phyloP scores from a whole-genome alignment of 1,284 basidiomycete species.

The Puccinia polysora region DNA sequence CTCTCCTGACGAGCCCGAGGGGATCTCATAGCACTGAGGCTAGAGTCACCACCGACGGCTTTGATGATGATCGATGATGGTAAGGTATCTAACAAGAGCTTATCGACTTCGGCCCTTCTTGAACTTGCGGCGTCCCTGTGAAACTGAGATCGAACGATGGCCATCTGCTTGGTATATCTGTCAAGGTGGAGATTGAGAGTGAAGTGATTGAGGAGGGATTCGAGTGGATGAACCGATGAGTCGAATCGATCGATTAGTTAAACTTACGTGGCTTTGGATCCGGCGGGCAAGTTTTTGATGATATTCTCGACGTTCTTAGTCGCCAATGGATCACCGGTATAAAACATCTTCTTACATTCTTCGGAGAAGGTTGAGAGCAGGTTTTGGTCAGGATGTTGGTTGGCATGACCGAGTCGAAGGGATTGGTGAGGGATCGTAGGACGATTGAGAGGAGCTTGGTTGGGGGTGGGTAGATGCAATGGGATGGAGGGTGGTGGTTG shows the following conservation, averaged over 20 bases:
- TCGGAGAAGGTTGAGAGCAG: slow-evolving; percentile 15
- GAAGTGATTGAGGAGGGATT: background rate
- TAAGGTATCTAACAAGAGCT: slow-evolving; percentile 21
- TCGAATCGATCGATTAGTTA: background rate
- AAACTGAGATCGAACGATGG: slow-evolving; percentile 21
- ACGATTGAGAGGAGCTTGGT: background rate
- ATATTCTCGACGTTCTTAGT: slow-evolving; percentile 28
- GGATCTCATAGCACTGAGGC: slow-evolving; percentile 15
- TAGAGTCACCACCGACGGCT: slow-evolving; percentile 23
- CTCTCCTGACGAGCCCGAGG: slow-evolving; percentile 32
- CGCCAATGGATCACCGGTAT: slow-evolving; percentile 17
- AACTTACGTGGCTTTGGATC: slow-evolving; percentile 30
- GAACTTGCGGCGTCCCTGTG: slow-evolving; percentile 31
- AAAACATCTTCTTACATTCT: slow-evolving; percentile 30
- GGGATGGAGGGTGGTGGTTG: background rate
- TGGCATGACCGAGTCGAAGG: background rate
- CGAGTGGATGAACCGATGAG: background rate
- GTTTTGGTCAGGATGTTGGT: background rate
- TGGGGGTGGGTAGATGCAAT: slow-evolving; percentile 5
- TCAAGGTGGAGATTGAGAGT: background rate
- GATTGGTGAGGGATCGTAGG: background rate
- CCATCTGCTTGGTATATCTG: slow-evolving; percentile 41
- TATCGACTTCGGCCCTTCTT: slow-evolving; percentile 32
- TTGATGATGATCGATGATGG: slow-evolving; percentile 35
- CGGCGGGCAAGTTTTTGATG: slow-evolving; percentile 35